These are phyloP conservation scores for Hypoxylon rubiginosum DNA, from an alignment of 2,329 filamentous ascomycete genomes.

Conservation along the genomic window DNA sequence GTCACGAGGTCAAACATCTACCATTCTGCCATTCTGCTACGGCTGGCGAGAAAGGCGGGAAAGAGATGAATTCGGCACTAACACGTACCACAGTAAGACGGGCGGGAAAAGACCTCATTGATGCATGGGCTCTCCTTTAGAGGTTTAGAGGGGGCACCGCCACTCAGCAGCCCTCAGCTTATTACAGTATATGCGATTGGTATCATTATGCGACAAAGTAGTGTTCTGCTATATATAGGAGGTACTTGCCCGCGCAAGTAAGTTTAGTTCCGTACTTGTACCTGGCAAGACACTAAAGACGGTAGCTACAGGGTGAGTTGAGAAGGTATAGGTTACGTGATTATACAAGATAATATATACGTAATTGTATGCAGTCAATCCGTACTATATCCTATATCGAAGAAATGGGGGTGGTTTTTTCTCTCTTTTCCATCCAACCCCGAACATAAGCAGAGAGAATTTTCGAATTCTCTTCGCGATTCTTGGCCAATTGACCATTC, in stretches of 20 bases:
- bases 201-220: neutral
- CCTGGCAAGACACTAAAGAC: neutral
- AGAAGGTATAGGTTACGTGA: neutral
- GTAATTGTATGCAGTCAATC: neutral
- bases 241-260: no score
- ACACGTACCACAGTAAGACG: neutral
- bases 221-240: neutral
- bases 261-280: neutral
- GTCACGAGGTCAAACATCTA: slow-evolving; percentile 17
- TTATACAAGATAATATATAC: neutral
- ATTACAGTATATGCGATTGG: neutral
- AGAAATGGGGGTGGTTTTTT: no score
- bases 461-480: slow-evolving; percentile 20
- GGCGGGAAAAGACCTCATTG: neutral
- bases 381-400: no score
- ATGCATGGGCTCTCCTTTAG: neutral
- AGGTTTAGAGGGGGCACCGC: neutral
- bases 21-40: neutral
- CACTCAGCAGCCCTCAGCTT: neutral
- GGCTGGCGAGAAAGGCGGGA: slow-evolving; percentile 13
- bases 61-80: neutral
- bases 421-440: neutral
- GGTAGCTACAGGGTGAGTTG: neutral
- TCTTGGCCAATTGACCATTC: slow-evolving; percentile 30
- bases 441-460: slow-evolving; percentile 8